Evolutionary conservation across 2,329 filamentous ascomycete genomes (phyloP), one percentile per base, ranked within the genome.

Genomic region (Penicillium digitatum): DNA sequence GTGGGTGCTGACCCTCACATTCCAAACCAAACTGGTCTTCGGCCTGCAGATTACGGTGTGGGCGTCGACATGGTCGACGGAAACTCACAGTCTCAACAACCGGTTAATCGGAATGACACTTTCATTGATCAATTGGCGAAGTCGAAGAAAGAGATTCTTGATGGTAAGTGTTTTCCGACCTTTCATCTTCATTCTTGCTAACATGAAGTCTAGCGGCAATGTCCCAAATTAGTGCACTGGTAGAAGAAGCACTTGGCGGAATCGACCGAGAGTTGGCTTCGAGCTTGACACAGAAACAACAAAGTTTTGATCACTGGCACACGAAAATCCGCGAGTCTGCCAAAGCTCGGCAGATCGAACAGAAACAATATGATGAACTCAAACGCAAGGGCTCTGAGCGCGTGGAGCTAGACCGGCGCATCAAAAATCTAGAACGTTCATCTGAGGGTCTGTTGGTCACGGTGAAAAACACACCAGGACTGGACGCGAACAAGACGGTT

Each of bases 1-100:
- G 92, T 99, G 40, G 91, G 93, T 54, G 94, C 94, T 1, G 91
- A 97, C 71, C 88, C 91, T n/a, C 85, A 87, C 50, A 92, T 97
- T 66, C 83, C 90, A 6, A 99, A 99, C 67, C 86, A 91, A 46
- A 92, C 92, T 42, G 92, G 93, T 20, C 80, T 97, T 12, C 83
- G 90, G 37, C 92, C 94, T 1, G 81, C 91, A n/a, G 94, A 97
- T 71, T 99, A 99, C 76, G 93, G 93, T 9, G 90, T 97, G 27
- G 90, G 90, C 5, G 84, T 84, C 10, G 87, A 90, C 48, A 76
- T 79, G 59, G 78, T 81, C 35, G 73, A 76, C 51, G 71, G 72
- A 18, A 80, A 57, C 76, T 78, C 39, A 69, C 81, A 63, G 51
- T 71, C 55, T 59, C 74, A 66, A 62, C 73, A 54, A 77, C 81